A percentile compares a stretch with the other conserved stretches of the same genome.
These are phyloP conservation scores for Chaetomium olivaceum DNA, from an alignment of 2,329 filamentous ascomycete species.

Conservation along the genomic window DNA sequence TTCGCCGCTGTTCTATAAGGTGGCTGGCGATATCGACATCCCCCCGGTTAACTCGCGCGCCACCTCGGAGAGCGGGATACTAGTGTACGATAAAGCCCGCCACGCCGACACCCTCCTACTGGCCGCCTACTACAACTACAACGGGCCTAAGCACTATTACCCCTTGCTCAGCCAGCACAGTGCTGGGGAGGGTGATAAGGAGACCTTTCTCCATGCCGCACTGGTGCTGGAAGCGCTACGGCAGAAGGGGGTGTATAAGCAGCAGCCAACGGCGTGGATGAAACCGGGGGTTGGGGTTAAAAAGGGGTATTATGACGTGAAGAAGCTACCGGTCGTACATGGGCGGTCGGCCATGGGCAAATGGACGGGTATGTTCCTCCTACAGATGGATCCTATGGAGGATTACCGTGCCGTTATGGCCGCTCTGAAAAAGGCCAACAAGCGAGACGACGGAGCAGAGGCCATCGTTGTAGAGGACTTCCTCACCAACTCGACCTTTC, in stretches of 20 bases:
- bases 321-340: conserved; percentile 18
- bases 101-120: conserved; percentile 51
- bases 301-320: conserved; percentile 30
- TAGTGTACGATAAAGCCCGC: conserved; percentile 50
- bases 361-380: conserved; percentile 27
- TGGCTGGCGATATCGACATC: conserved; percentile 39
- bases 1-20: conserved; percentile 47
- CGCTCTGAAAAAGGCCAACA: conserved; percentile 26
- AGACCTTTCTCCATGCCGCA: conserved; percentile 50
- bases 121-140: conserved; percentile 56
- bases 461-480: not conserved
- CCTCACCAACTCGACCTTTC: conserved; percentile 22
- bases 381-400: conserved; percentile 27
- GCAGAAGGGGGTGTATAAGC: conserved; percentile 30
- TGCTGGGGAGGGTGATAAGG: conserved; percentile 49
- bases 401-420: conserved; percentile 28
- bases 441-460: not conserved
- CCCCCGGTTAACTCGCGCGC: conserved; percentile 38
- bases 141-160: conserved; percentile 54
- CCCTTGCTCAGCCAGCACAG: conserved; percentile 47
- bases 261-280: conserved; percentile 22
- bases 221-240: conserved; percentile 45
- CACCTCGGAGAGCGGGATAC: conserved; percentile 51
- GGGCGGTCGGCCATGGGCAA: conserved; percentile 14
- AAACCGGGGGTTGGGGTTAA: conserved; percentile 15